Percentiles rank a stretch among this genome's conserved stretches.
phyloP scores from a whole-genome alignment of 2,329 filamentous ascomycete genomes.

The Fusarium succisae region DNA sequence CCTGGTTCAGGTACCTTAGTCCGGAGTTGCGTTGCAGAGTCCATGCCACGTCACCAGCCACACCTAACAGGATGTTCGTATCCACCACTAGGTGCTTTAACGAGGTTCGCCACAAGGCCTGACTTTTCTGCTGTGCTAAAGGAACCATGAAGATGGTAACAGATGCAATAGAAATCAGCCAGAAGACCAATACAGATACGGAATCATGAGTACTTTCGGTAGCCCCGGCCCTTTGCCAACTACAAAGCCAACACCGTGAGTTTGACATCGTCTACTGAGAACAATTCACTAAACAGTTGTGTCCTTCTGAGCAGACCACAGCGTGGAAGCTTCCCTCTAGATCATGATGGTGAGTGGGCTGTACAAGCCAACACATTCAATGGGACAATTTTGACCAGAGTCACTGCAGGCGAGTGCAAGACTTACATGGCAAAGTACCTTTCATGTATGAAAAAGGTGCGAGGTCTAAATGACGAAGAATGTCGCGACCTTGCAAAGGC shows the following conservation, averaged over 20 bases:
- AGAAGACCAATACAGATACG: constrained; percentile 13
- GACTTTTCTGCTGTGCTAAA: constrained; percentile 22
- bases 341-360: constrained; percentile 74
- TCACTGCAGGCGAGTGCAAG: constrained; percentile 85
- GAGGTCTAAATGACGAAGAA: constrained; percentile 85
- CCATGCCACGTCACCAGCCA: constrained; percentile 40
- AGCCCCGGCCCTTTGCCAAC: constrained; percentile 72
- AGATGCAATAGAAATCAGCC: constrained; percentile 8
- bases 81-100: constrained; percentile 26
- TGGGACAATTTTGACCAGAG: constrained; percentile 6
- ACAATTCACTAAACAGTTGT: constrained; percentile 17
- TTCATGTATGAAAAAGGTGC: constrained; percentile 83
- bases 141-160: constrained; percentile 15
- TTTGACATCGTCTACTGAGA: constrained; percentile 26
- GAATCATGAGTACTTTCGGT: constrained; percentile 71
- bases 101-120: constrained; percentile 34
- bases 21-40: neutral
- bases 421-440: constrained; percentile 87
- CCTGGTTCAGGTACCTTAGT: neutral
- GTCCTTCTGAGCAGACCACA: constrained; percentile 70
- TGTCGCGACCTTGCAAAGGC: constrained; percentile 88
- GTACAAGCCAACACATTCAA: neutral
- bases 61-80: constrained; percentile 30
- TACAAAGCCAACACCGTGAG: constrained; percentile 76
- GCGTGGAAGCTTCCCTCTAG: constrained; percentile 90